Base-by-base conservation (phyloP, 176 grass and related monocot genomes). In the Otatea glauca region DNA sequence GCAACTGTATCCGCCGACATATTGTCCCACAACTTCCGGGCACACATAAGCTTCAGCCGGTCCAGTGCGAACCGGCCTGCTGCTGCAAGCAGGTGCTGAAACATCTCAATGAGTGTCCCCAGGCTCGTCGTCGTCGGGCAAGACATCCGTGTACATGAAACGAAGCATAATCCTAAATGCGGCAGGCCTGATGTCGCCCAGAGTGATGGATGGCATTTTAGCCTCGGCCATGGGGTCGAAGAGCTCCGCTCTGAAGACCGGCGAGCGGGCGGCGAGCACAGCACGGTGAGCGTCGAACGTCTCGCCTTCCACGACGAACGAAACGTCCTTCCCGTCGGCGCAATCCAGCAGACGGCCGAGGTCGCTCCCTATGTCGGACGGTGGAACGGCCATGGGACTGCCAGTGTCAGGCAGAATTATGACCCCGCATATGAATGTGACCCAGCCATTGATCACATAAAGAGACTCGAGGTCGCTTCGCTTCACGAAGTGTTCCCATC, bases 131-230 rank as follows among this genome's bases (percentile, higher is more conserved):
- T 74, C 41, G 8, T 27, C 16, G 0, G 64, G 79, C 45, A 94
- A 43, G 3, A 3, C 6, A 61, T 91, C 89, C 0, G 86, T 89
- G 61, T 91, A 91, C 38, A 91, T 70, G 75, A 91, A 94, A 65
- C 78, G 67, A 1, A 91, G 75, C 79, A 94, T 2, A 39, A 60
- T n/a, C n/a, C 38, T 11, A 9, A 89, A 88, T 4, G 74, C 50
- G 15, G 8, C 62, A 0, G 81, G 37, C 32, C 72, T 3, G 6
- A 88, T 71, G 25, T 60, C 81, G 0, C 38, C 32, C 9, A 91
- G 15, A 5, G 64, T 65, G 14, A 91, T 85, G 11, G 3, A 3
- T 9, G 45, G 32, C 79, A 68, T 69, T 5, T 2, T 68, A 2
- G 48, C 27, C 5, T 88, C 85, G 0, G 29, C 59, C 85, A 84